Percentiles rank a stretch among this genome's conserved stretches.
phyloP scores from a whole-genome alignment of 2,329 filamentous ascomycete genomes.

The Xylaria sp. region DNA sequence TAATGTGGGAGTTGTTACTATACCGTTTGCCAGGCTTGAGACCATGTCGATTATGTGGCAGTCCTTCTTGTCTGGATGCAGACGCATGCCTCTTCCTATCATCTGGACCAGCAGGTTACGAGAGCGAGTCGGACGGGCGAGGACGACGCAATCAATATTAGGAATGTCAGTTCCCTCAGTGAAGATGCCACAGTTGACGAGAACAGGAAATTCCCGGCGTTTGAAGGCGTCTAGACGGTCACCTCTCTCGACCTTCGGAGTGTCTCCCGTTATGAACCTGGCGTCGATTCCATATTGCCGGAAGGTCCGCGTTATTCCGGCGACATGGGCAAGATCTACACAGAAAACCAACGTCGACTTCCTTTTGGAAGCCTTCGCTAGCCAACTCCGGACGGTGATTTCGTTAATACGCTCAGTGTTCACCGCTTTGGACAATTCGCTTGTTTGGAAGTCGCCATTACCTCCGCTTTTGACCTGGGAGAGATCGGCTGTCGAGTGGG shows the following conservation, averaged over 20 bases:
- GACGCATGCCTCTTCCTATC: slow-evolving; percentile 91
- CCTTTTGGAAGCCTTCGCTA: slow-evolving; percentile 70
- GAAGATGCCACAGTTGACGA: slow-evolving; percentile 94
- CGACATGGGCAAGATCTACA: slow-evolving; percentile 84
- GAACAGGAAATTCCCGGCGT: slow-evolving; percentile 75
- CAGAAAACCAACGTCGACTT: slow-evolving; percentile 93
- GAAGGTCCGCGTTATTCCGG: slow-evolving; percentile 74
- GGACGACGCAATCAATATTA: slow-evolving; percentile 90
- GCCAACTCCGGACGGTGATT: slow-evolving; percentile 83
- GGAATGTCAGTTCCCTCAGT: slow-evolving; percentile 98
- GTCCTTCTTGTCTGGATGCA: slow-evolving; percentile 78
- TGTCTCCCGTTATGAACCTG: slow-evolving; percentile 82
- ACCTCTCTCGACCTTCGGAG: slow-evolving; percentile 67
- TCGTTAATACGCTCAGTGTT: slow-evolving; percentile 83
- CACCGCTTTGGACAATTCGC: slow-evolving; percentile 78
- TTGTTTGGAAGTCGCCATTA: slow-evolving; percentile 78
- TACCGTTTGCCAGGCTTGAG: slow-evolving; percentile 77
- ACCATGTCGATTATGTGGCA: slow-evolving; percentile 98
- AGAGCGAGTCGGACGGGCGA: slow-evolving; percentile 87
- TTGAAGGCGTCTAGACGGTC: slow-evolving; percentile 77
- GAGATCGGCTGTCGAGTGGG: slow-evolving; percentile 80
- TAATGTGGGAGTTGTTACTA: slow-evolving; percentile 87
- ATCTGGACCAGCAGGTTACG: slow-evolving; percentile 95
- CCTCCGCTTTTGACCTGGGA: slow-evolving; percentile 65
- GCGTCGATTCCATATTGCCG: slow-evolving; percentile 79